Evolutionary conservation across 192 early-diverging fungal species (phyloP), one percentile per base, ranked within the genome.

Genomic region (Entomortierella chlamydospora): DNA sequence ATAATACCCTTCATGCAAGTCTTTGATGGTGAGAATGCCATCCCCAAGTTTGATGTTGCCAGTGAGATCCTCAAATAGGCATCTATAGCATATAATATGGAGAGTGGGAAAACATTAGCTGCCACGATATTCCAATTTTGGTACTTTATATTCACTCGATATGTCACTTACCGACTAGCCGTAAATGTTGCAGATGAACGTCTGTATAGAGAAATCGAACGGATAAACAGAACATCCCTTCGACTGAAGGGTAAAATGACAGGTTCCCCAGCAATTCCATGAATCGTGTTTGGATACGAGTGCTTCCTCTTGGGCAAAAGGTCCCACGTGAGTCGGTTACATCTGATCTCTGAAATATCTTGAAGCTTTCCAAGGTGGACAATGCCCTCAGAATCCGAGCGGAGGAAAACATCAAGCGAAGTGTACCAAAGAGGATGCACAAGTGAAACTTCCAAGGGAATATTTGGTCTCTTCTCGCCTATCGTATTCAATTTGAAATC

Each of bases 371-470:
- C 85, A 7, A 87, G 64, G 12, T 58, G 59, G 10, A 84, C 68
- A 2, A 79, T 42, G 49, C 85, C 85, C 18, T 83, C 51, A 17
- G 78, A 64, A 41, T 84, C 63, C 1, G 83, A 82, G 34, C 68
- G 69, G 29, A 87, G 45, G 7, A 43, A 58, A 0, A 71, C 43
- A 15, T 29, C 39, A 10, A 81, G 65, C 2, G 42, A 9, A 8
- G 30, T 20, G 18, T 1, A 0, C 23, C 55, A 61, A 20, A 83
- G 39, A 0, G 57, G 50, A 22, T 83, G 83, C 8, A 64, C 70
- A n/a, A 87, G 26, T 4, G 30, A n/a, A 25, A 87, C 18, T 15
- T 37, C 33, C 4, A 83, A 29, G 6, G 64, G 54, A 11, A 69
- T 58, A 33, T 69, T 53, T 31, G 59, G 39, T 51, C 73, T 39